Base-by-base conservation (phyloP, 2,329 filamentous ascomycete species). In the Phaeosphaeriaceae sp. region DNA sequence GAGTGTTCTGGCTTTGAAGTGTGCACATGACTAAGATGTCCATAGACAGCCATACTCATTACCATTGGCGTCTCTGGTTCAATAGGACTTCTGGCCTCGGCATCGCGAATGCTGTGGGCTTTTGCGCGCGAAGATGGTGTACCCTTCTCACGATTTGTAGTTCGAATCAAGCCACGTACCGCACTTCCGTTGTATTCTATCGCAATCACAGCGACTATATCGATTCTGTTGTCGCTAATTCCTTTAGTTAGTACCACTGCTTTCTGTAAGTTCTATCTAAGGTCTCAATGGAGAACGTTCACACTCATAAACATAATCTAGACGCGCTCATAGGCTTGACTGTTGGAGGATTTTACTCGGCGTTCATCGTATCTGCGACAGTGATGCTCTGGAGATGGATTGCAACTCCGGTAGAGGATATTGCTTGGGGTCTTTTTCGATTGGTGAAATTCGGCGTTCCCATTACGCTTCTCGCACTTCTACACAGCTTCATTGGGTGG, bases 101-200 rank as follows among this genome's bases (percentile, higher is more conserved):
- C 57, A 1, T 58, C 57, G 0, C 57, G 59, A 7, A 49, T 53
- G 45, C 9, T 52, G 17, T 63, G 57, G 59, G 51, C 59, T 2
- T 63, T 63, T 18, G 56, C 57, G 1, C 51, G 57, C 26, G 57
- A 61, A 21, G 40, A 45, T 2, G 56, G 52, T 6, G 4, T 60
- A 68, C 60, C 60, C 51, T 37, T 44, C n/a, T n/a, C n/a, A n/a
- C n/a, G n/a, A n/a, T n/a, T n/a, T n/a, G n/a, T n/a, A n/a, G n/a
- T n/a, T n/a, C n/a, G n/a, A n/a, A n/a, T n/a, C n/a, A n/a, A n/a
- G n/a, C n/a, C n/a, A n/a, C n/a, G n/a, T n/a, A n/a, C n/a, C n/a
- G n/a, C n/a, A n/a, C 26, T 54, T 4, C 77, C 77, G 2, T 64
- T 79, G 17, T 77, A 77, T 54, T 67, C 75, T 1, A 73, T 80